These are phyloP conservation scores for Talaromyces albobiverticillius DNA, from an alignment of 2,329 filamentous ascomycete genomes.

Conservation along the genomic window DNA sequence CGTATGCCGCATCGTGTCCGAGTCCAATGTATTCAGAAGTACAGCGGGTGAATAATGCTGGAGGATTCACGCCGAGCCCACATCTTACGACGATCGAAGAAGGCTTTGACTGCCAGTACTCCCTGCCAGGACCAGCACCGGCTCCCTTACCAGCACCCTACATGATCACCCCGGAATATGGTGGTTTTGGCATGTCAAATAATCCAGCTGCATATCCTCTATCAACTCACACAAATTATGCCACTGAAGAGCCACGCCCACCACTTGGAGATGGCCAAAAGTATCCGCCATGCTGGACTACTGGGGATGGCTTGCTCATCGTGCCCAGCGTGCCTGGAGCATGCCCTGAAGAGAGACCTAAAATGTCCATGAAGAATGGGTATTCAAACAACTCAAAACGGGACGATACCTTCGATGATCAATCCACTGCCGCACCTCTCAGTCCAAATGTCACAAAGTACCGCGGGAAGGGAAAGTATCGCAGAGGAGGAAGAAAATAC, in stretches of 20 bases:
- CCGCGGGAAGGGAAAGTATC: slow-evolving; percentile 10
- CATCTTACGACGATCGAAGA: slow-evolving; percentile 5
- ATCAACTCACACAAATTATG: background rate
- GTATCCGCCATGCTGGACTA: slow-evolving; percentile 11
- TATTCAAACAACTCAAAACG: background rate
- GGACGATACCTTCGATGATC: background rate
- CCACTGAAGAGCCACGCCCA: background rate
- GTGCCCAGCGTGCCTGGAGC: slow-evolving; percentile 12
- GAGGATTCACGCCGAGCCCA: background rate
- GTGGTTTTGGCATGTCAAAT: background rate
- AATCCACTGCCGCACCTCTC: background rate
- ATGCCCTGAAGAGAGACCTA: background rate
- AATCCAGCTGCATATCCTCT: background rate
- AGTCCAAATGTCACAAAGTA: slow-evolving; percentile 12
- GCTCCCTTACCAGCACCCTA: background rate
- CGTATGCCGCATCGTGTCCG: background rate
- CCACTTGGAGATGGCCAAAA: background rate
- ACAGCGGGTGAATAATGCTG: background rate
- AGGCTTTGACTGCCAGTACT: background rate
- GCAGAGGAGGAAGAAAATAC: slow-evolving; percentile 5
- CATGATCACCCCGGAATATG: background rate
- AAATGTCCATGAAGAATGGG: background rate
- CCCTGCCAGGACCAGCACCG: background rate
- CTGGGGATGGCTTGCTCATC: slow-evolving; percentile 12
- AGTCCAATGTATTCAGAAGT: background rate